Evolutionary conservation across 164 flowering plant species (phyloP), one percentile per base, ranked within the genome.

Genomic region (Vitis rupestris): DNA sequence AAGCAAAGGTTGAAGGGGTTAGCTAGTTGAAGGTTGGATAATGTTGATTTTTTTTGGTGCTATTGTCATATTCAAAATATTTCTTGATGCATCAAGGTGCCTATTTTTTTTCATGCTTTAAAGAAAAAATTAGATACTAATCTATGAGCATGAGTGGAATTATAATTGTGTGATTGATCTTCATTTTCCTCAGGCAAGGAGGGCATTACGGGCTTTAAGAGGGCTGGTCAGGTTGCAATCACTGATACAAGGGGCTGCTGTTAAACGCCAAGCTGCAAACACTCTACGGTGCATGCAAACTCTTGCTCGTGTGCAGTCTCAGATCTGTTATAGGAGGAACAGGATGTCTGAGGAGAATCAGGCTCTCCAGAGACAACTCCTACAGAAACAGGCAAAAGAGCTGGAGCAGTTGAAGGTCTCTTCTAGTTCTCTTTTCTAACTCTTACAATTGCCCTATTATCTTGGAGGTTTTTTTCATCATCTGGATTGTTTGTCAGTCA

Each of bases 331-430:
- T 0, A 82, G 97, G 82, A 85, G 98, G 80, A 78, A 84, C 68
- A 82, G 93, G 72, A 88, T 90, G 96, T 75, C 80, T 8, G 97
- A 94, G 82, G 96, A 89, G 79, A 91, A 88, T 74, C 89, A 83
- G 69, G 88, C 96, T 70, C 87, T 90, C 50, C 97, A 91, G 81
- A 79, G 80, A 65, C 98, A 89, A 63, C 86, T 91, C 67, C 85
- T 82, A 62, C 90, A 82, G 72, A 91, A 94, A 71, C 90, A 73
- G 53, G 89, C 85, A 50, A 88, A 81, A 72, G 97, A 93, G 78
- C 82, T 91, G 13, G 94, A 80, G 69, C 81, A 59, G n/a, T 59
- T 83, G 66, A 77, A 72, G 82, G 90, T 79, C n/a, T 76, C 72
- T 37, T 19, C 51, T 60, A 16, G 44, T 37, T 23, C 50, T 50